Conservation (phyloP, 140 eudicot species). For the Stevia rebaudiana region DNA sequence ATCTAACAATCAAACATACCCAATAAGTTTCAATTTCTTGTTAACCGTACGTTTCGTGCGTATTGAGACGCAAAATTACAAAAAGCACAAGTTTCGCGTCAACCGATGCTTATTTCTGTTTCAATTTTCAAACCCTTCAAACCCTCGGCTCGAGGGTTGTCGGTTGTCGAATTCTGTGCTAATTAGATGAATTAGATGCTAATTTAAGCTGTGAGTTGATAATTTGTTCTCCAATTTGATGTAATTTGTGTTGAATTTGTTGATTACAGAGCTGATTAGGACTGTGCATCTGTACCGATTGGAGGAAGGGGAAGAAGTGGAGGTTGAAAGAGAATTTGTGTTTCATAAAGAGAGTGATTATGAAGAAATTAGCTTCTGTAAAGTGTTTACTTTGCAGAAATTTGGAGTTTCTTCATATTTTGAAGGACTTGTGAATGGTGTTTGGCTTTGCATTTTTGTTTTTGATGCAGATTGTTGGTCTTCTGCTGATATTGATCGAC, state of each 20-base stretch:
- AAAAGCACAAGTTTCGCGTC: constrained; percentile 14
- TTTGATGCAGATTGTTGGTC: constrained; percentile 24
- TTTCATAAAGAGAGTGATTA: constrained; percentile 33
- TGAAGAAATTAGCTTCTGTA: constrained; percentile 33
- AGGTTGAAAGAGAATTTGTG: constrained; percentile 42
- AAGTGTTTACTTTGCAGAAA: constrained; percentile 32
- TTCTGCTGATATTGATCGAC: constrained; percentile 20
- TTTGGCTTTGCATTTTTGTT: constrained; percentile 53
- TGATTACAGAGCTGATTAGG: constrained; percentile 45
- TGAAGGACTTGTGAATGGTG: constrained; percentile 41
- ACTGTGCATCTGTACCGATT: constrained; percentile 41
- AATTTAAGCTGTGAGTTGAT: not conserved
- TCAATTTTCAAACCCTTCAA: constrained; percentile 15
- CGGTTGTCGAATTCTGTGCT: not conserved
- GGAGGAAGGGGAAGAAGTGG: constrained; percentile 33
- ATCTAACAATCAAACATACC: not conserved
- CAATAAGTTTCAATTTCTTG: not conserved
- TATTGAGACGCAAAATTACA: not conserved
- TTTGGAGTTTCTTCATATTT: constrained; percentile 33
- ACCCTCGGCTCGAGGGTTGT: constrained; percentile 3
- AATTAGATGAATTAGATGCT: not conserved
- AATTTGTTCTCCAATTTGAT: not conserved
- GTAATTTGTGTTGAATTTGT: constrained; percentile 13
- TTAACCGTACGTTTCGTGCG: not conserved
- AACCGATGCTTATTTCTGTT: constrained; percentile 19